Percentiles rank a stretch among this genome's conserved stretches.
Evolutionary conservation across 257 asterid species (phyloP).

Genomic region (Petunia axillaris): DNA sequence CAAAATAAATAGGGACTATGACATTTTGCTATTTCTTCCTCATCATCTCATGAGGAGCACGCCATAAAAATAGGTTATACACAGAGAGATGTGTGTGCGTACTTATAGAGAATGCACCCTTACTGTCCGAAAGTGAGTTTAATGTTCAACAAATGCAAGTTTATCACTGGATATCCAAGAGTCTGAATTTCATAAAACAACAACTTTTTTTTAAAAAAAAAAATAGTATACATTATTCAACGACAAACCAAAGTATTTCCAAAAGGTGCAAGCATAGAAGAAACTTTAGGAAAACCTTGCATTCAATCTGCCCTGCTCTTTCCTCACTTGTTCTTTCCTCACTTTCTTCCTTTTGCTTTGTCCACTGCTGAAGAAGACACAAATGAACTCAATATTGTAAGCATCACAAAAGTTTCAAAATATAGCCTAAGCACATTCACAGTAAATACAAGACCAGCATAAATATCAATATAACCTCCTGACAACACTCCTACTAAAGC

Average conservation of each 20-base stretch:
- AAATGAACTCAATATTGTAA: constrained; percentile 16
- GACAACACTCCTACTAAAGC: not conserved
- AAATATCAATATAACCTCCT: not conserved
- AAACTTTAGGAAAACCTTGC: constrained; percentile 57
- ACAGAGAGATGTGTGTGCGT: not conserved
- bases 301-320: constrained; percentile 56
- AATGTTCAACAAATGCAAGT: not conserved
- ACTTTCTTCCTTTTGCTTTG: constrained; percentile 45
- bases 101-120: constrained; percentile 1
- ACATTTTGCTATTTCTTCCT: constrained; percentile 4
- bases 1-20: constrained; percentile 1
- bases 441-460: not conserved
- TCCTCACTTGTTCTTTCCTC: constrained; percentile 50
- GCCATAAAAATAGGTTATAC: not conserved
- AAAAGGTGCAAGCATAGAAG: constrained; percentile 7
- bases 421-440: constrained; percentile 8
- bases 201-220: not conserved
- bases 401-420: not conserved
- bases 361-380: constrained; percentile 17
- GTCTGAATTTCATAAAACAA: not conserved
- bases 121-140: not conserved
- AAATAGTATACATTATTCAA: not conserved
- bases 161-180: constrained; percentile 9
- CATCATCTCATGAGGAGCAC: constrained; percentile 11
- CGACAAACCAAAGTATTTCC: not conserved